phyloP scores from a whole-genome alignment of 257 asterid species.

The Gardenia jasminoides region DNA sequence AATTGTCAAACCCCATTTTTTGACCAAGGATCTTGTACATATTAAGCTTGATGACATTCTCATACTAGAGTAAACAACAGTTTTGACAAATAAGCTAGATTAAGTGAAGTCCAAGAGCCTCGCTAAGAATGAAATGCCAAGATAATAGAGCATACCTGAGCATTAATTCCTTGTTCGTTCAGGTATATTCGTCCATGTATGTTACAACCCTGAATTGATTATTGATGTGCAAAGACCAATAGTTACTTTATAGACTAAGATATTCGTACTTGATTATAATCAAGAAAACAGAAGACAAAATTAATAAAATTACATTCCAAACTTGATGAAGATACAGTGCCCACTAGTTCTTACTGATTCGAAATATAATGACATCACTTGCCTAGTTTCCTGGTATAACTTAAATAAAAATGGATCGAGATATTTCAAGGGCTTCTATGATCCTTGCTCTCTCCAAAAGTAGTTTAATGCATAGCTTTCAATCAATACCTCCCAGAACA shows the following conservation, averaged over 20 bases:
- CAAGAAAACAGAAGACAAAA: neutral
- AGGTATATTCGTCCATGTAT: slow-evolving; percentile 87
- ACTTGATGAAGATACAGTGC: neutral
- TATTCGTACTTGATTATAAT: neutral
- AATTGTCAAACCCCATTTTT: neutral
- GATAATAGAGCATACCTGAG: slow-evolving; percentile 58
- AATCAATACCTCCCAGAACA: neutral
- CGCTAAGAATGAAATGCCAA: neutral
- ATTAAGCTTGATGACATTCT: neutral
- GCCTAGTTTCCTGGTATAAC: neutral
- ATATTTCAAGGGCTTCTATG: neutral
- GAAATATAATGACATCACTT: neutral
- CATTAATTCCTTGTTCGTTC: slow-evolving; percentile 94
- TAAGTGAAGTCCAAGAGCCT: neutral
- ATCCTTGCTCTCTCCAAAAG: neutral
- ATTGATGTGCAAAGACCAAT: slow-evolving; percentile 16
- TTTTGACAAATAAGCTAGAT: neutral
- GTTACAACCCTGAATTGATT: slow-evolving; percentile 66
- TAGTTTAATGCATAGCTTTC: too few relatives aligned
- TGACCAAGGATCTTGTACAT: neutral
- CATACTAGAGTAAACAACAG: neutral
- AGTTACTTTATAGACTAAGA: neutral
- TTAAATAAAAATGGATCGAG: neutral
- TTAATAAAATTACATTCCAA: neutral
- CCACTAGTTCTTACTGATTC: neutral